Evolutionary conservation across 768 basidiomycete genomes (phyloP), one percentile per base, ranked within the genome.

Genomic region (Wakefieldia striispora): DNA sequence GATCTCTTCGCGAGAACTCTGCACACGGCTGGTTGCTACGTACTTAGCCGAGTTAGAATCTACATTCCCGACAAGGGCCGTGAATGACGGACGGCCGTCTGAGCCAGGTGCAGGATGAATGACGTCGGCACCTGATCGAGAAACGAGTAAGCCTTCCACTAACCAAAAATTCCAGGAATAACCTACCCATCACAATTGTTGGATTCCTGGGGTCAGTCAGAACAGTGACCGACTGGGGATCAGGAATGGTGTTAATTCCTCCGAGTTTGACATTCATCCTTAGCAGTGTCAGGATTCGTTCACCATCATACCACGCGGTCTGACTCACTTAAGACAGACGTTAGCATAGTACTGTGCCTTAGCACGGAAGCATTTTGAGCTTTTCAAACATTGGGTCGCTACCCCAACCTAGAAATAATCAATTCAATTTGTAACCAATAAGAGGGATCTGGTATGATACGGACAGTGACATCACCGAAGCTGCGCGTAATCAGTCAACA

Each of bases 261-360:
- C 89, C 90, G 0, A 91, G 73, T 64, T 92, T 91, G 17, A 89
- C 89, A 52, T 91, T 91, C 57, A 91, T 76, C 64, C 88, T 91
- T 51, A 19, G 20, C 21, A 4, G 16, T 33, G 45, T 48, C 33
- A 50, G 50, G 43, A 34, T 43, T 23, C 24, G 21, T 9, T 34
- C 47, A 13, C 21, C 14, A 19, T 13, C 24, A 5, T 7, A 47
- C 27, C n/a, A n/a, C 11, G n/a, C 23, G 24, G 20, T 31, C 21
- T 24, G 8, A 68, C 82, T 56, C 47, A 88, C 88, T 91, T 91
- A 27, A 91, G 65, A 56, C 80, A 82, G 6, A 91, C 84, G 52
- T 91, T 92, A 1, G 89, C 89, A 51, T 76, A 91, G 57, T 91
- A 92, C 54, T 91, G 90, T 0, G 79, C 68, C 51, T 83, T 89